phyloP scores from a whole-genome alignment of 2,329 filamentous ascomycete genomes.

The Sarocladium strictum region DNA sequence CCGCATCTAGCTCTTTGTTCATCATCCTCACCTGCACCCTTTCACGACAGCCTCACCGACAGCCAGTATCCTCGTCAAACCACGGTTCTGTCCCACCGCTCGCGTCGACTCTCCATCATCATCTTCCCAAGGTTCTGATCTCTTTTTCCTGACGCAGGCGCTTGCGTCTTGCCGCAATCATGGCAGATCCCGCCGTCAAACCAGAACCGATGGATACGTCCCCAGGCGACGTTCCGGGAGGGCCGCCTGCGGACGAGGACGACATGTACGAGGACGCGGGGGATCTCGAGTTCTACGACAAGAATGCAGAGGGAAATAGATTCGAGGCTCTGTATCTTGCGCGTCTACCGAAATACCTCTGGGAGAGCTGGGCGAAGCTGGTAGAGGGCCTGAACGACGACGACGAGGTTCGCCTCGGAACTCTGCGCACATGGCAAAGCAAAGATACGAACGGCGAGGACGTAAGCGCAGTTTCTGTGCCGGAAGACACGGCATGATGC shows the following conservation, averaged over 20 bases:
- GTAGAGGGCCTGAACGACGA: slow-evolving; percentile 63
- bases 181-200: slow-evolving; percentile 38
- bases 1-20: background rate
- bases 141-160: background rate
- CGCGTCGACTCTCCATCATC: background rate
- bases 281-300: slow-evolving; percentile 51
- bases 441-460: slow-evolving; percentile 38
- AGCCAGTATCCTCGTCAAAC: too few species aligned
- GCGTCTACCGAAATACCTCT: slow-evolving; percentile 72
- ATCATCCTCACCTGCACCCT: background rate
- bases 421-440: slow-evolving; percentile 55
- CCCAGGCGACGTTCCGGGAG: slow-evolving; percentile 19
- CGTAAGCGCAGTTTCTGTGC: background rate
- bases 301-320: slow-evolving; percentile 29
- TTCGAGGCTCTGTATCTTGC: slow-evolving; percentile 60
- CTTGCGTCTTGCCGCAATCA: slow-evolving; percentile 12
- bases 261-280: slow-evolving; percentile 60
- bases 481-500: background rate
- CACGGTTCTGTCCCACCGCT: background rate
- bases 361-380: slow-evolving; percentile 64
- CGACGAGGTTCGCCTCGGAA: slow-evolving; percentile 76
- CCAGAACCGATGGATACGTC: slow-evolving; percentile 41
- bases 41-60: background rate
- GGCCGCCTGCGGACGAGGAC: slow-evolving; percentile 48
- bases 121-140: background rate